Base-by-base conservation (phyloP, 176 grass and related monocot species). In the Aegilops umbellulata region DNA sequence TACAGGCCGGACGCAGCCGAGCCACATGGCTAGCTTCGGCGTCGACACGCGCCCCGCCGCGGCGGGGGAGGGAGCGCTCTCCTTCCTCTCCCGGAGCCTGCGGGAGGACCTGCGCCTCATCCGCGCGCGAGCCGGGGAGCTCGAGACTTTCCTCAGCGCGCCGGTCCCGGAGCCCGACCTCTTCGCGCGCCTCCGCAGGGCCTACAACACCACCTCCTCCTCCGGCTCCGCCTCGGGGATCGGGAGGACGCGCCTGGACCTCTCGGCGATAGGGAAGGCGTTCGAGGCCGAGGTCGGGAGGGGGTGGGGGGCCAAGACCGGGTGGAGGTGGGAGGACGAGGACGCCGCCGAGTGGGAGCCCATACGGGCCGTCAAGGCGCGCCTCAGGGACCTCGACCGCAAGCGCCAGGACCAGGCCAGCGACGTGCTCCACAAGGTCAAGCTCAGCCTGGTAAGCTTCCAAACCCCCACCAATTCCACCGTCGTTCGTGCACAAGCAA, bases 351-450 rank as follows among this genome's bases (percentile, higher is more conserved):
- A 91, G 74, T 99, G 97, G 97, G 92, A 96, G 87, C 94, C 94
- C 34, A 78, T 99, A 30, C 80, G 92, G 44, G 88, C 84, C 29
- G 84, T 99, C 60, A 99, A 90, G 90, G 88, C 76, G 0, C 69
- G 90, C 3, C 84, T 99, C 69, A 89, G 80, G 82, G 93, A 95
- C 69, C 85, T 99, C 60, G 93, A 99, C 86, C 80, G 79, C 35
- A 94, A 85, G 76, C 66, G 61, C 64, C 83, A 89, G 81, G 85
- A 85, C 24, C 89, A 95, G 86, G 35, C 94, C 29, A 81, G 36
- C 79, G 91, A 98, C 69, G 86, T 95, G 35, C 92, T 98, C 49
- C 93, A 94, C 55, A 99, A 94, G 82, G 71, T 93, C 80, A 99
- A 99, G 81, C 86, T 91, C 64, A 81, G 90, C 88, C 39, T 99